Evolutionary conservation across 768 basidiomycete genomes (phyloP), one percentile per base, ranked within the genome.

Genomic region (Infundibulicybe gibba): DNA sequence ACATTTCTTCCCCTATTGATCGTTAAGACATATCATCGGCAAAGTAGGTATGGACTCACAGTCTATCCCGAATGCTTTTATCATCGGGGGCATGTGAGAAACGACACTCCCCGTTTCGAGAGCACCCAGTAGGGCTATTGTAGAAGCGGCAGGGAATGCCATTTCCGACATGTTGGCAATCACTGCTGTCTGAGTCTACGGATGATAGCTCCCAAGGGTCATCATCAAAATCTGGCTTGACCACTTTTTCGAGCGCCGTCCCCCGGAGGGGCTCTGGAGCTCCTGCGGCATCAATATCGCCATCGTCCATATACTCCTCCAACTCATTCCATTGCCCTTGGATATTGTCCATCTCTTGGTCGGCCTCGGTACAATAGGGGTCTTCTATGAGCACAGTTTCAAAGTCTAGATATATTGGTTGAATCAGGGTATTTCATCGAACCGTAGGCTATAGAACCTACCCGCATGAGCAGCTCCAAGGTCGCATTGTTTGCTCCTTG

Each of bases 51-150:
- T 82, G 76, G 77, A 63, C 19, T 75, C 65, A 50, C 79, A 80
- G 50, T 25, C 25, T 25, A 25, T 25, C 25, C 25, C 25, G 25
- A 25, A 25, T 8, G 25, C 25, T 25, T 3, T 68, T 69, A 1
- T 63, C 46, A 49, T 81, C 76, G 0, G 79, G 79, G 0, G 75
- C 74, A 61, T 82, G 80, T 20, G 70, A 75, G 58, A 61, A 80
- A 16, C 44, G 44, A 51, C 79, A 81, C 2, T 45, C 32, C 2
- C n/a, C 44, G 1, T 75, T 75, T 19, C 65, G 61, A 15, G 32
- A 49, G 51, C 79, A 80, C 1, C 71, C 72, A 80, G 55, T 80
- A 78, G 57, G 71, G 75, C 43, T 71, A 68, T 58, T 80, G 82
- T 0, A 25, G 25, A 25, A 25, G 25, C 25, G 25, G 25, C 25